phyloP scores from a whole-genome alignment of 768 basidiomycete species.

The Rhodotorula graminis region DNA sequence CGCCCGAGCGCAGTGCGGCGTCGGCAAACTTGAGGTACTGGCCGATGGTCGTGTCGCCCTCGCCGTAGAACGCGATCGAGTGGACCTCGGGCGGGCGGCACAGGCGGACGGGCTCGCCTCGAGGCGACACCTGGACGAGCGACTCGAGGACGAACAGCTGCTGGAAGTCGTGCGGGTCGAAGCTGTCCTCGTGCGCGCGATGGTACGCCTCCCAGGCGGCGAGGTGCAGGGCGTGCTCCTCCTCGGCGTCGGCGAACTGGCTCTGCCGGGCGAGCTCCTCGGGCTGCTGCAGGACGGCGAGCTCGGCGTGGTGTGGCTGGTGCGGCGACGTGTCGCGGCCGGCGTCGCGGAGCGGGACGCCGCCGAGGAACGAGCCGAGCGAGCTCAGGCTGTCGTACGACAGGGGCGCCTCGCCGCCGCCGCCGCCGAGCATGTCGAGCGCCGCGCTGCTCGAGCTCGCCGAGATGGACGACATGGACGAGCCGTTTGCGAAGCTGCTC shows the following conservation, averaged over 20 bases:
- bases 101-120: slow-evolving; percentile 51
- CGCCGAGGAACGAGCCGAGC: background rate
- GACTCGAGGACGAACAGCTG: slow-evolving; percentile 75
- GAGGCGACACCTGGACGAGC: slow-evolving; percentile 61
- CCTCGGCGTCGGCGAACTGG: slow-evolving; percentile 34
- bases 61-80: slow-evolving; percentile 82
- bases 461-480: slow-evolving; percentile 3
- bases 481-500: background rate
- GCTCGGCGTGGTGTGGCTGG: background rate
- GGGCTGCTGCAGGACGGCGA: slow-evolving; percentile 3
- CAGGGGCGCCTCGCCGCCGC: no score
- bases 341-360: background rate
- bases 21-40: slow-evolving; percentile 72
- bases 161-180: slow-evolving; percentile 89
- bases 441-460: slow-evolving; percentile 13
- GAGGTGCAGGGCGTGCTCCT: slow-evolving; percentile 36
- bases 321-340: no score
- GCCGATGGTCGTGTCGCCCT: slow-evolving; percentile 67
- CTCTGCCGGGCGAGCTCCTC: slow-evolving; percentile 25
- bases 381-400: background rate
- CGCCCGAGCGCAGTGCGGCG: slow-evolving; percentile 45
- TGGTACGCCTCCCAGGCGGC: slow-evolving; percentile 33
- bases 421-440: slow-evolving; percentile 1
- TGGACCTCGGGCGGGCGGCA: slow-evolving; percentile 58
- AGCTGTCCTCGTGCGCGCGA: slow-evolving; percentile 50